Evolutionary conservation across 2,329 filamentous ascomycete species (phyloP).

Genomic region (Colletotrichum melonis): DNA sequence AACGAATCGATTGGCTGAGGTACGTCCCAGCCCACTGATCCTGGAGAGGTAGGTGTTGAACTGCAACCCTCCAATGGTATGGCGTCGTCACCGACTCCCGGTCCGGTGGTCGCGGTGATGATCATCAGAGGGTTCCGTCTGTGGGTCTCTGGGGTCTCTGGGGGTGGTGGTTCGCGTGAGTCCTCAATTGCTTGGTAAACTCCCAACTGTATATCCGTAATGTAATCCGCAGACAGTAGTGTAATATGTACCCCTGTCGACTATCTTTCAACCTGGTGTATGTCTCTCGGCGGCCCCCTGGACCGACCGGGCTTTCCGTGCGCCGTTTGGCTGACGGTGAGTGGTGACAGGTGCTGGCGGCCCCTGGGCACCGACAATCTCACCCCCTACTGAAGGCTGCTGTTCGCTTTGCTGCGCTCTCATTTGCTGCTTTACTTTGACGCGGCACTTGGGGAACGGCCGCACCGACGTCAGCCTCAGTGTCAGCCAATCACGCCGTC

Average conservation of each 20-base stretch:
- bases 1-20: conserved; percentile 19
- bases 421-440: conserved; percentile 34
- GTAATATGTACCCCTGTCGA: background rate
- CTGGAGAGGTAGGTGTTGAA: background rate
- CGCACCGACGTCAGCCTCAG: conserved; percentile 20
- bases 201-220: background rate
- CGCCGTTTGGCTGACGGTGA: conserved; percentile 32
- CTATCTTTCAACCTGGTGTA: background rate
- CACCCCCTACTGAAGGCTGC: background rate
- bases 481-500: conserved; percentile 21
- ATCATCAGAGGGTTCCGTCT: conserved; percentile 8
- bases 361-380: conserved; percentile 8
- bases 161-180: background rate
- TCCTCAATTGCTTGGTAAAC: background rate
- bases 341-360: conserved; percentile 7
- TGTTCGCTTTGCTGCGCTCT: conserved; percentile 7
- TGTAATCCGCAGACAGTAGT: too few species aligned
- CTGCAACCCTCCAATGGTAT: conserved; percentile 26
- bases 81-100: conserved; percentile 22
- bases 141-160: background rate
- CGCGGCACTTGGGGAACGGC: conserved; percentile 15
- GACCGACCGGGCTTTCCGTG: conserved; percentile 30
- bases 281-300: conserved; percentile 15
- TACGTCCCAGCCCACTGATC: conserved; percentile 19
- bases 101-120: conserved; percentile 23